Conservation (phyloP, 176 grass and related monocot species). For the Thinopyrum elongatum region DNA sequence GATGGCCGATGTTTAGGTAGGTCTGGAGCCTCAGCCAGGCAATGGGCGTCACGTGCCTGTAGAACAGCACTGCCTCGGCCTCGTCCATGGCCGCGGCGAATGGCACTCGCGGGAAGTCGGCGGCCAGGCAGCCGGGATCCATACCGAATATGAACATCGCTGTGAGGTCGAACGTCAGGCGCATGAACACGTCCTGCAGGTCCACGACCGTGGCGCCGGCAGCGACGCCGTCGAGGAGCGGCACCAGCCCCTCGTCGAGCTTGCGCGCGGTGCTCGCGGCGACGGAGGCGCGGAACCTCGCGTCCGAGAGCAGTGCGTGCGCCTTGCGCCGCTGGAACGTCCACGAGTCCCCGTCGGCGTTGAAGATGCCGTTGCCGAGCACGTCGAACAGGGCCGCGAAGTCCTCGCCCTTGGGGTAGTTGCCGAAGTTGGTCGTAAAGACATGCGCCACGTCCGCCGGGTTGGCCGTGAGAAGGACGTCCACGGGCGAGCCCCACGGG, state of each 20-base stretch:
- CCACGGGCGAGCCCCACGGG: constrained; percentile 41
- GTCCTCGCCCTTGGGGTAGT: constrained; percentile 81
- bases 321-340: constrained; percentile 57
- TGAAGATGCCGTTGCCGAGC: constrained; percentile 71
- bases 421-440: constrained; percentile 55
- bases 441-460: constrained; percentile 66
- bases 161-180: constrained; percentile 72
- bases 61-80: constrained; percentile 60
- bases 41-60: constrained; percentile 44
- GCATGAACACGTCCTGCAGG: constrained; percentile 77
- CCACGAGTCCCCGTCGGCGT: constrained; percentile 74
- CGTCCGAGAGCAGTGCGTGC: constrained; percentile 49
- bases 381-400: constrained; percentile 61
- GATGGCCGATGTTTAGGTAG: constrained; percentile 31
- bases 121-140: constrained; percentile 67
- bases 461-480: constrained; percentile 58
- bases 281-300: constrained; percentile 43
- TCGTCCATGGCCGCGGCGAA: constrained; percentile 70
- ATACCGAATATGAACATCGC: constrained; percentile 62
- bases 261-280: constrained; percentile 43
- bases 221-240: constrained; percentile 43
- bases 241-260: constrained; percentile 45
- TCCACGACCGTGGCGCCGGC: constrained; percentile 31
- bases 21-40: constrained; percentile 40
- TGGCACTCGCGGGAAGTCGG: constrained; percentile 47